A percentile compares a stretch with the other conserved stretches of the same genome.
Conservation (phyloP, 2,329 filamentous ascomycete species). For the Beauveria scarabaeidicola region DNA sequence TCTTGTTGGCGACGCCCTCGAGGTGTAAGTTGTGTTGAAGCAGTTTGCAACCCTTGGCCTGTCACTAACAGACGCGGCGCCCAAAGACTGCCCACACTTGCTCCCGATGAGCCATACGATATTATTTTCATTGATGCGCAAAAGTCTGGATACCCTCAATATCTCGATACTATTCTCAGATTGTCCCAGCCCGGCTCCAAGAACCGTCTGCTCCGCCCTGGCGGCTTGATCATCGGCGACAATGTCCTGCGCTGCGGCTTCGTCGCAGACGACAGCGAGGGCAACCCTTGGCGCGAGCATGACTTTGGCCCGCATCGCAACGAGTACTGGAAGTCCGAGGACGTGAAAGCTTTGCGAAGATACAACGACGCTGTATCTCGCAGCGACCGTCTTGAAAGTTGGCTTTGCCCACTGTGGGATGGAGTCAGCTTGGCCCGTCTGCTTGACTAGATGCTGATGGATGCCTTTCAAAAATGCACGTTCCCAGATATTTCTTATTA, state of each 20-base stretch:
- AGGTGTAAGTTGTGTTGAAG: slow-evolving; percentile 21
- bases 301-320: slow-evolving; percentile 11
- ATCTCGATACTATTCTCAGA: slow-evolving; percentile 31
- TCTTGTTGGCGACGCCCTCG: slow-evolving; percentile 30
- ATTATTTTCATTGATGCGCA: slow-evolving; percentile 39
- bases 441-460: slow-evolving; percentile 18
- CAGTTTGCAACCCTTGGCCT: neutral
- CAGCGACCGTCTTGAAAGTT: slow-evolving; percentile 21
- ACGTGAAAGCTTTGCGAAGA: slow-evolving; percentile 14
- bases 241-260: slow-evolving; percentile 36
- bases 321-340: slow-evolving; percentile 15
- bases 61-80: neutral
- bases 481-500: neutral
- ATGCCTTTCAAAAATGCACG: neutral
- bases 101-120: slow-evolving; percentile 32
- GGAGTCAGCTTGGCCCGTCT: slow-evolving; percentile 22
- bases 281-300: neutral
- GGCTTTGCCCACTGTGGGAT: slow-evolving; percentile 25
- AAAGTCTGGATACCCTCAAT: slow-evolving; percentile 35
- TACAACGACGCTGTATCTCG: slow-evolving; percentile 16
- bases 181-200: slow-evolving; percentile 24
- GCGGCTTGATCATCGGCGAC: slow-evolving; percentile 38
- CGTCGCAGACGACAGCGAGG: slow-evolving; percentile 24
- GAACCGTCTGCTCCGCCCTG: slow-evolving; percentile 31
- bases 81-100: slow-evolving; percentile 22